phyloP scores from a whole-genome alignment of 768 basidiomycete genomes.

The Tephrocybe rancida region DNA sequence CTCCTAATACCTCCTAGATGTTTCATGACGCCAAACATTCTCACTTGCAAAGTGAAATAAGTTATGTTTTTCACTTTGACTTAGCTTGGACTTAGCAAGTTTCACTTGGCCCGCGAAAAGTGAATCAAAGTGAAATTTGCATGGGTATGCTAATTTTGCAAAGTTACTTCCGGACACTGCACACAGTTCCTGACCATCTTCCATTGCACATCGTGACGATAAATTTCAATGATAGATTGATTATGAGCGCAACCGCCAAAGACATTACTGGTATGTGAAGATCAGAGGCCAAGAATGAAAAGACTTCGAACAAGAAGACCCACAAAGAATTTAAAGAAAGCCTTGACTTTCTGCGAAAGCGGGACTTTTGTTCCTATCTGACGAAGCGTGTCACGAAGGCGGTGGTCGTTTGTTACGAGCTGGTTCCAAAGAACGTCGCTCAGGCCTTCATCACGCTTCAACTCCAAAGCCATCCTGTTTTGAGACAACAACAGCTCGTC shows the following conservation, averaged over 20 bases:
- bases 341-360: background rate
- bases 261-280: no score
- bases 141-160: background rate
- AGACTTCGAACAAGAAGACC: background rate
- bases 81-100: background rate
- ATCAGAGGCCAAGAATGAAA: no score
- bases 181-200: no score
- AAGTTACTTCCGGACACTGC: background rate
- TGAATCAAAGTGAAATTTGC: background rate
- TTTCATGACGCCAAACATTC: background rate
- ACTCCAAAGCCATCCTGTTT: conserved; percentile 6
- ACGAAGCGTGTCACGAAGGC: background rate
- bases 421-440: background rate
- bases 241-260: no score
- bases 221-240: no score
- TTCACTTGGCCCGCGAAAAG: background rate
- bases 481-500: conserved; percentile 2
- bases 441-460: background rate
- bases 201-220: no score
- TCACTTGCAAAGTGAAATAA: background rate
- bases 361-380: background rate
- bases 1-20: no score
- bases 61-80: background rate
- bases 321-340: background rate
- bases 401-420: background rate